These are phyloP conservation scores for Rhynchospora breviuscula DNA, from an alignment of 176 grass and related monocot genomes.

Conservation along the genomic window DNA sequence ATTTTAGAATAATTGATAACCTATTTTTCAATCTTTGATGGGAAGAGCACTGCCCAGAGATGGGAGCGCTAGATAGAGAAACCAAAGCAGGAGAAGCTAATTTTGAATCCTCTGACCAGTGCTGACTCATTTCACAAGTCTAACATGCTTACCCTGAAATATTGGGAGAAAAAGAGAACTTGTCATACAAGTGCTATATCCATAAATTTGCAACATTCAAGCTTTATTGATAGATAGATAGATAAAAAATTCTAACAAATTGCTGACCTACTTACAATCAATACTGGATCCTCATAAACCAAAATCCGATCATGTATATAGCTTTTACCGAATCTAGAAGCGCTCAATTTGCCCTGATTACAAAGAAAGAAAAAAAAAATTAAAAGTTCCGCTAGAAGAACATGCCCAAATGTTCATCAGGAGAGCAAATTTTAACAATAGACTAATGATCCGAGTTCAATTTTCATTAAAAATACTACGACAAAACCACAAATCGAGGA, in stretches of 20 bases:
- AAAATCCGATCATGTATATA: not conserved
- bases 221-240: not conserved
- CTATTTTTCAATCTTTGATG: slow-evolving; percentile 21
- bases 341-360: not conserved
- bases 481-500: no score
- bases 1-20: not conserved
- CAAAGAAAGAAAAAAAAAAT: not conserved
- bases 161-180: not conserved
- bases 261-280: not conserved
- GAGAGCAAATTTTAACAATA: not conserved
- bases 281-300: not conserved
- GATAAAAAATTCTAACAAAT: not conserved
- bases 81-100: not conserved
- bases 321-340: not conserved
- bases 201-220: not conserved
- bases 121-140: slow-evolving; percentile 33
- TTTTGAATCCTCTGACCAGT: slow-evolving; percentile 25
- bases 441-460: no score
- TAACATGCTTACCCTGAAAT: slow-evolving; percentile 35
- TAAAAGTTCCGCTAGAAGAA: not conserved
- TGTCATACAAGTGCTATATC: not conserved
- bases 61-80: slow-evolving; percentile 22
- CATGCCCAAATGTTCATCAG: not conserved
- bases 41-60: slow-evolving; percentile 15
- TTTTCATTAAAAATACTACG: no score